Base-by-base conservation (phyloP, 2,329 filamentous ascomycete genomes). In the Grosmannia penicillata region DNA sequence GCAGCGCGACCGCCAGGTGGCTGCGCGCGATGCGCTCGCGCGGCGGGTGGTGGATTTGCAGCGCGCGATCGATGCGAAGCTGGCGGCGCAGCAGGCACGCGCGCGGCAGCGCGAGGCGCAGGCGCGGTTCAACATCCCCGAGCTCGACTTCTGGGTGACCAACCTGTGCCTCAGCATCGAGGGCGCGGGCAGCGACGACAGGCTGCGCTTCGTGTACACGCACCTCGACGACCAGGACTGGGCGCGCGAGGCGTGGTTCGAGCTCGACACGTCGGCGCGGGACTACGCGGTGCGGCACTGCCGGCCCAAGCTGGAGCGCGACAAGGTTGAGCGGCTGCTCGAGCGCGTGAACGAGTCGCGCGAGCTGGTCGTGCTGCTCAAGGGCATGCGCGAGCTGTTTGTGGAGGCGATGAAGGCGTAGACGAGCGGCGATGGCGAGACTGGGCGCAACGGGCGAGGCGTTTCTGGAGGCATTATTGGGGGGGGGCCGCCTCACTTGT, bases 101-200 rank as follows among this genome's bases (percentile, higher is more conserved):
- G 76, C 82, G 34, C 70, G 74, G 45, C 77, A 84, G 49, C 66
- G 93, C 27, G 84, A 93, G 50, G 72, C 79, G 2, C 89, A 96
- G 61, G 75, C 82, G 38, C 75, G 85, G 25, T 82, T 89, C 59
- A 96, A 98, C 58, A 73, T 83, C 31, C 91, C 91, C 0, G 91
- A 98, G 62, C 69, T 98, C 33, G 82, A 87, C 48, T 96, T 96
- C 55, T 98, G 91, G 91, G 82, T 93, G 56, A 81, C 80, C 39
- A 91, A 89, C 54, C 65, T 98, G 43, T 87, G 89, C 42, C 58
- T 96, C 54, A 69, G 81, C 43, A 93, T 98, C 52, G 89, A 96
- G 54, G 89, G 89, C 2, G 82, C 83, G 0, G 87, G 84, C 1
- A 72, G 75, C 53, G 78, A 83, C 45, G 87, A 95, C 58, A 72